These are phyloP conservation scores for Canariomyces notabilis DNA, from an alignment of 2,329 filamentous ascomycete species.

Conservation along the genomic window DNA sequence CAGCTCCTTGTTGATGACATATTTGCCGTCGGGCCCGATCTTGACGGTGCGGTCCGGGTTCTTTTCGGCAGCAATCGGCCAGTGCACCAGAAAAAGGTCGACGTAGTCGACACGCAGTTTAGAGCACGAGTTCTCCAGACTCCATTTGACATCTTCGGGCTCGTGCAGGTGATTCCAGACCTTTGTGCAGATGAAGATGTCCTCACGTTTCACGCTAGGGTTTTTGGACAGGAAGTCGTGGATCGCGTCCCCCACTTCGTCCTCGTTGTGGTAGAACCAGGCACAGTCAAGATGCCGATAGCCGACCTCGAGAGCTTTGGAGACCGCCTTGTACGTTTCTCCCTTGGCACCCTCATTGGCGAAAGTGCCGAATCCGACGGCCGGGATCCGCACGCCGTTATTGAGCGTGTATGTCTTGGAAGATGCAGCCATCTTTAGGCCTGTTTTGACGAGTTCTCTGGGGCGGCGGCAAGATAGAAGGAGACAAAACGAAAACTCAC, in stretches of 20 bases:
- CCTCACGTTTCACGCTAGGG: conserved; percentile 43
- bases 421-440: conserved; percentile 16
- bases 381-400: conserved; percentile 55
- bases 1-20: conserved; percentile 50
- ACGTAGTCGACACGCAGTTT: conserved; percentile 50
- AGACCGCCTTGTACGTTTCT: conserved; percentile 60
- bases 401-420: conserved; percentile 40
- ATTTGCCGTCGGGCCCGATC: conserved; percentile 42
- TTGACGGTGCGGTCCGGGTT: conserved; percentile 39
- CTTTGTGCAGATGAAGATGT: conserved; percentile 63
- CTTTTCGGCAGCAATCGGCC: conserved; percentile 43
- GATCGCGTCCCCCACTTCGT: conserved; percentile 54
- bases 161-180: conserved; percentile 64
- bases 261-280: conserved; percentile 65
- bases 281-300: conserved; percentile 66
- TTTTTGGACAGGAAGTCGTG: conserved; percentile 39
- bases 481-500: not conserved
- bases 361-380: conserved; percentile 61
- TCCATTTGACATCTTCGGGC: conserved; percentile 50
- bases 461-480: not conserved
- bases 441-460: not conserved
- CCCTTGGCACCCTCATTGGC: conserved; percentile 59
- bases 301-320: conserved; percentile 55
- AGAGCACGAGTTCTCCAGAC: conserved; percentile 47
- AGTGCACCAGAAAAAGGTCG: conserved; percentile 55